phyloP scores from a whole-genome alignment of 2,329 filamentous ascomycete species.

The Aspergillus fructus region DNA sequence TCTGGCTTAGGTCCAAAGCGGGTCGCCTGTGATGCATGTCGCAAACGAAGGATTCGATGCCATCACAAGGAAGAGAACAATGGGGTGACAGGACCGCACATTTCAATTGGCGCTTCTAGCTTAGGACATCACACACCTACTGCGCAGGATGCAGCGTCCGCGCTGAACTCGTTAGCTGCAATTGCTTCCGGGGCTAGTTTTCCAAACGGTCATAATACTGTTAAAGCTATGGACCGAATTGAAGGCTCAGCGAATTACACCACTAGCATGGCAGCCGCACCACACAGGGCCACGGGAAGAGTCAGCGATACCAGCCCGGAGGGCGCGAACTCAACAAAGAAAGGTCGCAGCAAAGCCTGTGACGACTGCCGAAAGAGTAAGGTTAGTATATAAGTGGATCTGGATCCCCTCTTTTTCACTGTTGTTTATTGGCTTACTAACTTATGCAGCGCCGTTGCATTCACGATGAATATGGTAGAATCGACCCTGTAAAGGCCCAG shows the following conservation, averaged over 20 bases:
- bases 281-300: conserved; percentile 25
- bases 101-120: conserved; percentile 31
- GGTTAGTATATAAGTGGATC: conserved; percentile 42
- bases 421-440: conserved; percentile 18
- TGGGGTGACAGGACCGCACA: conserved; percentile 26
- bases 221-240: conserved; percentile 27
- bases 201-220: conserved; percentile 24
- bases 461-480: conserved; percentile 63
- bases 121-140: conserved; percentile 32
- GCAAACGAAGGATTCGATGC: conserved; percentile 62
- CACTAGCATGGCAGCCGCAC: conserved; percentile 27
- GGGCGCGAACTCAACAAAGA: conserved; percentile 47
- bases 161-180: conserved; percentile 39
- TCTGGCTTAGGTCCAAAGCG: conserved; percentile 60
- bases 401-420: neutral
- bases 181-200: conserved; percentile 38
- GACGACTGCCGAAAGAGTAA: conserved; percentile 68
- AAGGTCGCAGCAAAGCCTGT: conserved; percentile 63
- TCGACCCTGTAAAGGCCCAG: conserved; percentile 63
- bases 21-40: conserved; percentile 62
- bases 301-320: conserved; percentile 34
- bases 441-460: conserved; percentile 61
- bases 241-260: conserved; percentile 29
- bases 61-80: conserved; percentile 59
- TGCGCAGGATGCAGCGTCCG: conserved; percentile 39